phyloP scores from a whole-genome alignment of 2,329 filamentous ascomycete species.

The Paraphaeosphaeria sporulosa region DNA sequence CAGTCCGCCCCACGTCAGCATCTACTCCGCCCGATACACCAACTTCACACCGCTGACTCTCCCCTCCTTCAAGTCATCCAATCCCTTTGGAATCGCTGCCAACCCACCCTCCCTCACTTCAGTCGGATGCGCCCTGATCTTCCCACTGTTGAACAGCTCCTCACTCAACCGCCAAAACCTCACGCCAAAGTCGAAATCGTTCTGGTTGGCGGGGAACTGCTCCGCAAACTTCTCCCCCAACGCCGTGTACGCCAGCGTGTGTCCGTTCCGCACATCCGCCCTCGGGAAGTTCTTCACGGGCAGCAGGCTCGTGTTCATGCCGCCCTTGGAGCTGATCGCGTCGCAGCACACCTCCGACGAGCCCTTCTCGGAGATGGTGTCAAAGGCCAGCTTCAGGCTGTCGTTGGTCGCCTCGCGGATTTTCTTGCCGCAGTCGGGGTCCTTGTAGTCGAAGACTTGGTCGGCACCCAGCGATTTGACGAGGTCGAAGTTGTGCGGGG shows the following conservation, averaged over 20 bases:
- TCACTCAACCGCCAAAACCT: constrained; percentile 36
- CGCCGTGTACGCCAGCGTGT: constrained; percentile 54
- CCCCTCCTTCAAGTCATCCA: constrained; percentile 28
- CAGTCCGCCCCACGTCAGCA: no score
- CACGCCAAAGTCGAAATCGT: constrained; percentile 38
- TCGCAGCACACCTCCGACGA: constrained; percentile 27
- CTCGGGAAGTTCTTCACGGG: constrained; percentile 47
- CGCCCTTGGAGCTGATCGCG: constrained; percentile 36
- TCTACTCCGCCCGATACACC: constrained; percentile 31
- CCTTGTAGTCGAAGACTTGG: constrained; percentile 53
- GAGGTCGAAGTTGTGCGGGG: constrained; percentile 25
- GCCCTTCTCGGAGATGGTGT: constrained; percentile 54
- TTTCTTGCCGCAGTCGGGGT: constrained; percentile 49
- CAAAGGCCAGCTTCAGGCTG: constrained; percentile 46
- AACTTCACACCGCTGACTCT: constrained; percentile 32
- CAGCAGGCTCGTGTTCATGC: constrained; percentile 30
- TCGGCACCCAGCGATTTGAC: constrained; percentile 23
- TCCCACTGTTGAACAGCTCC: constrained; percentile 31
- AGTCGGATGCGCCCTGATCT: constrained; percentile 25
- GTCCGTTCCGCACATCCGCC: constrained; percentile 53
- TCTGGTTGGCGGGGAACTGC: constrained; percentile 35
- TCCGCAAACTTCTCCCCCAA: constrained; percentile 49
- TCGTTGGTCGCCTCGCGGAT: constrained; percentile 44
- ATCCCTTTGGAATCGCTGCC: constrained; percentile 22
- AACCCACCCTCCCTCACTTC: constrained; percentile 28